Evolutionary conservation across 2,329 filamentous ascomycete species (phyloP).

Genomic region (Verticillium klebahnii): DNA sequence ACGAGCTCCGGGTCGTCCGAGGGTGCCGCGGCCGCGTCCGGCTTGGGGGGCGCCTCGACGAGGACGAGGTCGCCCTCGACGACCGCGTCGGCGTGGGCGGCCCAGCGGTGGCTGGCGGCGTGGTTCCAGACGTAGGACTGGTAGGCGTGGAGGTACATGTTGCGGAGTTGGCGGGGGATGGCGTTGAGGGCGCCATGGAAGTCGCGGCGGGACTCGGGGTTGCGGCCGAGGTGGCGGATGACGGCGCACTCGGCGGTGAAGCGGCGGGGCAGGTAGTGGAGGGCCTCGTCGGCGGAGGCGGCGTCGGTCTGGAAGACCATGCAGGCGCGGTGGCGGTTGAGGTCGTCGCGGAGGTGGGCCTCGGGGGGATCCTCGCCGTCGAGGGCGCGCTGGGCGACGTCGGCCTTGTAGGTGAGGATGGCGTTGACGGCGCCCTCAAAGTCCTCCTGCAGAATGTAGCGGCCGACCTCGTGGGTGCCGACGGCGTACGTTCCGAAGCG

Average conservation of each 20-base stretch:
- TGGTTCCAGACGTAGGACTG: slow-evolving; percentile 94
- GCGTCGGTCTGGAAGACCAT: slow-evolving; percentile 61
- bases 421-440: slow-evolving; percentile 75
- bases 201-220: slow-evolving; percentile 51
- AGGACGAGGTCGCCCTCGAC: slow-evolving; percentile 84
- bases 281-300: slow-evolving; percentile 53
- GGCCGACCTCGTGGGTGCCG: slow-evolving; percentile 80
- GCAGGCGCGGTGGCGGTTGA: slow-evolving; percentile 72
- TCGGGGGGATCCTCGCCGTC: slow-evolving; percentile 26
- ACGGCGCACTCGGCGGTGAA: slow-evolving; percentile 78
- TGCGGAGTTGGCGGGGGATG: slow-evolving; percentile 75
- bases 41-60: slow-evolving; percentile 27
- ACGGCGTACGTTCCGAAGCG: slow-evolving; percentile 86
- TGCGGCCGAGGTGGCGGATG: slow-evolving; percentile 66
- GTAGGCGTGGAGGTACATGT: slow-evolving; percentile 97
- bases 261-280: slow-evolving; percentile 68
- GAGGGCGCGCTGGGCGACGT: slow-evolving; percentile 46
- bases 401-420: slow-evolving; percentile 68
- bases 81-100: slow-evolving; percentile 65
- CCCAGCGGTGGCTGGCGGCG: slow-evolving; percentile 76
- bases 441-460: slow-evolving; percentile 76
- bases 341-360: slow-evolving; percentile 68
- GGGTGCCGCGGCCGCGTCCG: slow-evolving; percentile 31
- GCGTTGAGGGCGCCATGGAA: slow-evolving; percentile 75
- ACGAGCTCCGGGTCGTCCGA: slow-evolving; percentile 39